Conservation (phyloP, 345 rosid genomes). For the Firmiana major region DNA sequence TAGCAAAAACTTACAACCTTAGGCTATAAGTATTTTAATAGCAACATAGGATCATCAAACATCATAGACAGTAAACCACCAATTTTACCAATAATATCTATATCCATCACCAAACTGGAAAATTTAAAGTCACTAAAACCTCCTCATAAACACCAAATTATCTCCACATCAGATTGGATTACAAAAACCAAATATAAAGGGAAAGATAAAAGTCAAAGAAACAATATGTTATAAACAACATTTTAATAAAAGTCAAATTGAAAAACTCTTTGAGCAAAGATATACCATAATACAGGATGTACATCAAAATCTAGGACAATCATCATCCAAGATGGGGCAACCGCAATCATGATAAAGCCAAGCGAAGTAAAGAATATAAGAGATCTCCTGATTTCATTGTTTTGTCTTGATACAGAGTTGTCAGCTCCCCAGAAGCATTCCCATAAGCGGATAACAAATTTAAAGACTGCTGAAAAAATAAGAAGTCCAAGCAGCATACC, state of each 20-base stretch:
- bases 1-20: neutral
- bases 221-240: neutral
- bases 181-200: neutral
- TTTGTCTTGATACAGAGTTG: slow-evolving; percentile 27
- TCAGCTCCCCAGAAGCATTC: slow-evolving; percentile 17
- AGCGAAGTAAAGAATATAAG: slow-evolving; percentile 55
- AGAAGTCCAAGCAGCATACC: slow-evolving; percentile 81
- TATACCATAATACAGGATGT: slow-evolving; percentile 85
- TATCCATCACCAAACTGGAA: neutral
- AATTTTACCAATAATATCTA: neutral
- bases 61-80: neutral
- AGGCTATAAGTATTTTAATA: neutral
- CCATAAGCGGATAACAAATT: slow-evolving; percentile 36
- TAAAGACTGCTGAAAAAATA: slow-evolving; percentile 61
- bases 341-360: slow-evolving; percentile 35
- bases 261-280: neutral
- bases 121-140: neutral
- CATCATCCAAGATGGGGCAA: slow-evolving; percentile 85
- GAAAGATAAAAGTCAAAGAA: neutral
- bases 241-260: neutral
- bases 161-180: neutral
- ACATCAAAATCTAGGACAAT: slow-evolving; percentile 64
- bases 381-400: slow-evolving; percentile 44
- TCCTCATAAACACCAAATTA: neutral
- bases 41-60: neutral